A percentile compares a stretch with the other conserved stretches of the same genome.
phyloP scores from a whole-genome alignment of 768 basidiomycete species.

The Kwoniella pini region DNA sequence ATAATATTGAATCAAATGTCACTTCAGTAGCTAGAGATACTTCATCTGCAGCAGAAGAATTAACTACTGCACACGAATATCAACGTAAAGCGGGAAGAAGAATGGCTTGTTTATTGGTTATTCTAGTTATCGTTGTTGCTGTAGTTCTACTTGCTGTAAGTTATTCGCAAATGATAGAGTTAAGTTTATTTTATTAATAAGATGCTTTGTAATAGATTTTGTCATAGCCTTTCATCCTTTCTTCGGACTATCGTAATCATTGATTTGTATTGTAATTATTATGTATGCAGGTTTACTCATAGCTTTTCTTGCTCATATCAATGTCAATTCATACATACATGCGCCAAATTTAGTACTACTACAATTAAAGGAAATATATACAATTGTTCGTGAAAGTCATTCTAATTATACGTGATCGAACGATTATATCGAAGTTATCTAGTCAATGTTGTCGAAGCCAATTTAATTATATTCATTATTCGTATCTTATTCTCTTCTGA shows the following conservation, averaged over 20 bases:
- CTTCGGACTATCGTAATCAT: neutral
- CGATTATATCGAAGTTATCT: too few species aligned
- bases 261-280: neutral
- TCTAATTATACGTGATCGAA: too few species aligned
- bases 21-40: conserved; percentile 82
- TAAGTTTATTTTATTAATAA: neutral
- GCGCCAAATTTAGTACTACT: too few species aligned
- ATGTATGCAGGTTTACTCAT: neutral
- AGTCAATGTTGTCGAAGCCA: too few species aligned
- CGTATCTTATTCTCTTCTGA: too few species aligned
- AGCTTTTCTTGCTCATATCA: too few species aligned
- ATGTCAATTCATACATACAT: too few species aligned
- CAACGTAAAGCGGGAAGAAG: conserved; percentile 90
- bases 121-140: conserved; percentile 80
- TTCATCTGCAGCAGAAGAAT: conserved; percentile 76
- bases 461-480: too few species aligned
- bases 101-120: conserved; percentile 83
- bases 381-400: too few species aligned
- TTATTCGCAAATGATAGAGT: neutral
- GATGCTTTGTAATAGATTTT: conserved; percentile 3
- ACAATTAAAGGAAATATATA: too few species aligned
- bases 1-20: conserved; percentile 93
- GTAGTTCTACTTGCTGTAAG: conserved; percentile 84
- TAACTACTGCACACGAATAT: conserved; percentile 85
- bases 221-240: neutral